Evolutionary conservation across 2,329 filamentous ascomycete genomes (phyloP), one percentile per base, ranked within the genome.

Genomic region (Trichoderma endophyticum): DNA sequence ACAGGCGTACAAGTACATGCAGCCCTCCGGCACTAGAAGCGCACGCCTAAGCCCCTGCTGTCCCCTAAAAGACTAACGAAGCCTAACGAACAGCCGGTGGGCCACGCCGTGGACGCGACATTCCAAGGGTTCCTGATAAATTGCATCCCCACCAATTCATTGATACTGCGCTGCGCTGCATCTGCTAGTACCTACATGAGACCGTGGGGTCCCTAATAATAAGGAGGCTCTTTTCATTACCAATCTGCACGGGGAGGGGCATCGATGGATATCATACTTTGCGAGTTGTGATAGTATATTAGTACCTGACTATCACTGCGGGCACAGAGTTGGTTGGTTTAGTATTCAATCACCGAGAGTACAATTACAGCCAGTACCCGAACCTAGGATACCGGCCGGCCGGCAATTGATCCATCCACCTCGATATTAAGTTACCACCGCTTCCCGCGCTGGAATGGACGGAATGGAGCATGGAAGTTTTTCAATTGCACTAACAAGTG

Each of bases 111-210:
- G 57, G 57, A 60, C 57, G 57, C 39, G 39, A 54, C 36, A 62
- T 70, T 67, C 66, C 65, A 68, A 70, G 66, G 66, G 57, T 70
- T 70, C 57, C 66, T 70, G 66, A 70, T 70, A 70, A 70, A 70
- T 70, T 70, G 66, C 66, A 70, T 61, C 66, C 28, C 66, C 66
- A 70, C 66, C 66, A 32, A 48, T 32, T 60, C n/a, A 21, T 34
- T 60, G 28, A 32, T 34, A 32, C 32, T 24, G 59, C 15, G 36
- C 34, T 36, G 34, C 34, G 12, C 61, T 28, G 61, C 34, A 34
- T 51, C 56, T 32, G 28, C 5, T 56, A 26, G 51, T 28, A 56
- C 54, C 54, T 57, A 57, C 54, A 57, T 57, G 57, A 21, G 57
- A 32, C 56, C 56, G 56, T 59, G 56, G 56, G 28, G 56, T 60